phyloP scores from a whole-genome alignment of 73 alveolate genomes.

The Paramecium biaurelia region DNA sequence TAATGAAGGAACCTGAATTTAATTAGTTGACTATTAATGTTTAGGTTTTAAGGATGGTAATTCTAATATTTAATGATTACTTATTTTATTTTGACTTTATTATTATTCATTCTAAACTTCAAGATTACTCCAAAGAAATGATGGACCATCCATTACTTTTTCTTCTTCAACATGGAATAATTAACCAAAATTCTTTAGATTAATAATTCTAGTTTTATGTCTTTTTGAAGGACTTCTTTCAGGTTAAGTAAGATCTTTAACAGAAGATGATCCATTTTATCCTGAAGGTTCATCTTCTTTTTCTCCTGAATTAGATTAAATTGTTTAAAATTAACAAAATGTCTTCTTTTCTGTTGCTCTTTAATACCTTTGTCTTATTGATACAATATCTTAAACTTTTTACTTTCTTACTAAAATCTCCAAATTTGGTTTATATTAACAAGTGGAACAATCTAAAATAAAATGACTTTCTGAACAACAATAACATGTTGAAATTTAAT shows the following conservation, averaged over 20 bases:
- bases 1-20: not conserved
- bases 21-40: not conserved
- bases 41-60: not conserved
- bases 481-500: not conserved
- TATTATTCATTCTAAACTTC: not conserved
- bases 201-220: not conserved
- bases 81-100: not conserved
- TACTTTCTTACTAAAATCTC: not conserved
- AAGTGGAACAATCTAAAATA: not conserved
- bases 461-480: not conserved
- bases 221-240: not conserved
- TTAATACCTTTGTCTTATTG: not conserved
- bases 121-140: not conserved
- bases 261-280: not conserved
- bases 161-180: not conserved
- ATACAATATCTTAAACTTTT: not conserved
- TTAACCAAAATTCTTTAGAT: not conserved
- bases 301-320: not conserved
- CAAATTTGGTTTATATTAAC: not conserved
- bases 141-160: not conserved
- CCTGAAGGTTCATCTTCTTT: not conserved
- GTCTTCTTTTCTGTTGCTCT: not conserved
- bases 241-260: not conserved
- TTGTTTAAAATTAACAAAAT: not conserved
- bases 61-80: not conserved